Percentiles rank a stretch among this genome's conserved stretches.
These are phyloP conservation scores for Globisporangium acanthophoron DNA, from an alignment of 352 stramenopile species.

Conservation along the genomic window DNA sequence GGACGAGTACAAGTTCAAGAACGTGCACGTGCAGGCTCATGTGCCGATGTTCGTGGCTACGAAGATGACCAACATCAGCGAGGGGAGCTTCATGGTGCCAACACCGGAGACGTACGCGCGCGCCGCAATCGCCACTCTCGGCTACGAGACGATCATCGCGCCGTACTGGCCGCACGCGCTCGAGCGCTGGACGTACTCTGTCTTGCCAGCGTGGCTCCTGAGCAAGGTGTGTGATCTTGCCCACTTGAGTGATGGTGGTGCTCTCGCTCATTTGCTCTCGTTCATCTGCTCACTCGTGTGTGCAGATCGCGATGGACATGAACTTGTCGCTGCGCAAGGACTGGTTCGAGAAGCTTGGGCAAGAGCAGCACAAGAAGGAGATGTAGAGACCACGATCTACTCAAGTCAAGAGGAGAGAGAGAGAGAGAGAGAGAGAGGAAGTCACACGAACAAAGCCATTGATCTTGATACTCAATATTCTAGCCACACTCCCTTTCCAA, in stretches of 20 bases:
- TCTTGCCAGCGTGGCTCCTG: conserved; percentile 80
- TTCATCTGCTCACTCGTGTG: no score
- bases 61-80: conserved; percentile 98
- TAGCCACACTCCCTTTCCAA: no score
- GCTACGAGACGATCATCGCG: conserved; percentile 89
- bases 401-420: no score
- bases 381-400: no score
- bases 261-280: not conserved
- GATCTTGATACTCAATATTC: no score
- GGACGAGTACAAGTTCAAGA: conserved; percentile 93
- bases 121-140: conserved; percentile 90
- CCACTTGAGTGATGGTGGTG: conserved; percentile 2
- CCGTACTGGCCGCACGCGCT: conserved; percentile 96
- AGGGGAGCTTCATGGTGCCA: conserved; percentile 91
- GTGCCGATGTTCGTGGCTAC: conserved; percentile 99
- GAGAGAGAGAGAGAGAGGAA: no score
- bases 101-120: conserved; percentile 89
- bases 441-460: no score
- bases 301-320: conserved; percentile 57
- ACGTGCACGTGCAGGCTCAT: conserved; percentile 95
- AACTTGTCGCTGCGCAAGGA: conserved; percentile 80
- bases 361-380: conserved; percentile 78
- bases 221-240: conserved; percentile 52
- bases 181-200: conserved; percentile 93
- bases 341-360: conserved; percentile 81